Conservation (phyloP, 495 filamentous ascomycete genomes). For the Pseudomonodictys pantanalensis region DNA sequence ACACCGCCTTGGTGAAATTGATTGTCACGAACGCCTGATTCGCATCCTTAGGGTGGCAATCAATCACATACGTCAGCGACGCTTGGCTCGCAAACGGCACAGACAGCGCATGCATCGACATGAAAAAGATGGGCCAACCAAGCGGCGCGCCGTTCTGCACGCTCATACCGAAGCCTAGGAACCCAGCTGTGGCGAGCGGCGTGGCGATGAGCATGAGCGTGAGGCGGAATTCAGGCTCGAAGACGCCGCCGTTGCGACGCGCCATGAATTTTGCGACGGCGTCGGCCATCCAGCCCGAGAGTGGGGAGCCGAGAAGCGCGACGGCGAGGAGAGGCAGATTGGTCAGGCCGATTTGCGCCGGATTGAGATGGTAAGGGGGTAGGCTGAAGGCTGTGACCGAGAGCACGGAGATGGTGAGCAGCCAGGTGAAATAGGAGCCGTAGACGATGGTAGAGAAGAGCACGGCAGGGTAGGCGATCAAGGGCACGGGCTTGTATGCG, state of each 20-base stretch:
- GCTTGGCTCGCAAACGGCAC: constrained; percentile 92
- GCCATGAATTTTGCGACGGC: constrained; percentile 76
- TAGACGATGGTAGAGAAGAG: constrained; percentile 90
- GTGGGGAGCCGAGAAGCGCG: constrained; percentile 82
- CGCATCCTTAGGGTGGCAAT: constrained; percentile 90
- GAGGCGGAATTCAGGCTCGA: constrained; percentile 93
- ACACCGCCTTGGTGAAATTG: constrained; percentile 84
- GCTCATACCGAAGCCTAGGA: constrained; percentile 95
- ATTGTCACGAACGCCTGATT: constrained; percentile 92
- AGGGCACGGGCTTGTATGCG: constrained; percentile 72
- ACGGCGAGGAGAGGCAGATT: constrained; percentile 90
- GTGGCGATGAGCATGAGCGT: constrained; percentile 83
- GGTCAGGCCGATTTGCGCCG: constrained; percentile 77
- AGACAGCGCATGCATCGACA: constrained; percentile 87
- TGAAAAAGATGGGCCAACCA: constrained; percentile 93
- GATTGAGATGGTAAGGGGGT: constrained; percentile 79
- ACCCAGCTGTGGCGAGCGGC: constrained; percentile 71
- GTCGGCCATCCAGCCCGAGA: constrained; percentile 87
- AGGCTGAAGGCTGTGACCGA: constrained; percentile 62
- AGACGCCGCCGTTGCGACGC: constrained; percentile 82
- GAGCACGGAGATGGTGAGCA: constrained; percentile 87
- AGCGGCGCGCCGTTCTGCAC: constrained; percentile 69
- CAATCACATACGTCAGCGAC: constrained; percentile 89
- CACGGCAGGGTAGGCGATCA: constrained; percentile 83
- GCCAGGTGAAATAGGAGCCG: constrained; percentile 86